A percentile compares a stretch with the other conserved stretches of the same genome.
phyloP scores from a whole-genome alignment of 345 rosid species.

The Eucalyptus viminalis region DNA sequence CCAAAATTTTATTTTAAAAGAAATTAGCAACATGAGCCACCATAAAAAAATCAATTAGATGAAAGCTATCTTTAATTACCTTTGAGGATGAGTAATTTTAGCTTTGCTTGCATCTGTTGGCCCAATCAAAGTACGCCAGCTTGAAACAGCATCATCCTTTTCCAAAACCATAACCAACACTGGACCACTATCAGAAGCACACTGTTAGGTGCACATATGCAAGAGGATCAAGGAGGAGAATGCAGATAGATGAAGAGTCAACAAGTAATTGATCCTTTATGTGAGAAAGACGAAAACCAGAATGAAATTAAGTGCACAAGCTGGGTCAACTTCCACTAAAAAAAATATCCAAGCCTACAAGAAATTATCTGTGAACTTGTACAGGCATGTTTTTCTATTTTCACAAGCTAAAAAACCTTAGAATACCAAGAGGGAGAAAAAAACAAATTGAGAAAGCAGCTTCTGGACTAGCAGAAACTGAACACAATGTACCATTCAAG shows the following conservation, averaged over 20 bases:
- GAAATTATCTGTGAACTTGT: neutral
- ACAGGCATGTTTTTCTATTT: neutral
- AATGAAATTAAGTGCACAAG: neutral
- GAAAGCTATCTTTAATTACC: conserved; percentile 12
- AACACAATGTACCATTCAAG: neutral
- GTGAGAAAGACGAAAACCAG: neutral
- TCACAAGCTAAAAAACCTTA: neutral
- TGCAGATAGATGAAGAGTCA: neutral
- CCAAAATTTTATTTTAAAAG: neutral
- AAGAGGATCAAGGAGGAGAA: neutral
- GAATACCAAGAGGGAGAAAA: neutral
- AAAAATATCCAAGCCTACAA: neutral
- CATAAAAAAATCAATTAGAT: neutral
- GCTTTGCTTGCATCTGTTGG: conserved; percentile 73
- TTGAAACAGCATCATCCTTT: conserved; percentile 64
- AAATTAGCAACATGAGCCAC: neutral
- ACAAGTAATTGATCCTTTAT: neutral
- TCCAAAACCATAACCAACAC: conserved; percentile 68
- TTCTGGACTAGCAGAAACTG: neutral
- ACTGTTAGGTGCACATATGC: neutral
- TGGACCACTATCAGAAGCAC: conserved; percentile 42
- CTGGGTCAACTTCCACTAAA: neutral
- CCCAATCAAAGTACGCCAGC: conserved; percentile 79
- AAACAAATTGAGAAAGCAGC: neutral
- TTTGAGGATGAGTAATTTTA: conserved; percentile 60